A percentile compares a stretch with the other conserved stretches of the same genome.
phyloP scores from a whole-genome alignment of 2,329 filamentous ascomycete species.

The Colletotrichum liriopes region DNA sequence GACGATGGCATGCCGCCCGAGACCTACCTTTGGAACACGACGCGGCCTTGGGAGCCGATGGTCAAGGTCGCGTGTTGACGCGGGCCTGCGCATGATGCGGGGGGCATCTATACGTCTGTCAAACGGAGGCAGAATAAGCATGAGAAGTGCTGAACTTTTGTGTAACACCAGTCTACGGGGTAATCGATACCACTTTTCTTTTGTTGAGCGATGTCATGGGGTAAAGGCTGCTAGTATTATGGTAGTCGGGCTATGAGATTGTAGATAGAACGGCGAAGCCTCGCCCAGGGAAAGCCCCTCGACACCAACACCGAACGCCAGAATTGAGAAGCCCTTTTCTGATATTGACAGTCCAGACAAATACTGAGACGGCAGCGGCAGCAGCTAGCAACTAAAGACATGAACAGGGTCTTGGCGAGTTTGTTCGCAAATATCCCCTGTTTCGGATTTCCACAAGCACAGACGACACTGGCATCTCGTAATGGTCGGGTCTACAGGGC shows the following conservation, averaged over 20 bases:
- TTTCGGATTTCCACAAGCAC: not conserved
- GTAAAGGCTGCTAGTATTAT: not conserved
- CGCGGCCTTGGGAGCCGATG: conserved; percentile 60
- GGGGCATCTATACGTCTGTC: not conserved
- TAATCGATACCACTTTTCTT: not conserved
- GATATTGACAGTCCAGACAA: not conserved
- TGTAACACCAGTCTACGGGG: conserved; percentile 1
- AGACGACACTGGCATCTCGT: not conserved
- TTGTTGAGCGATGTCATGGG: not conserved
- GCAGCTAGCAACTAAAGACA: not conserved
- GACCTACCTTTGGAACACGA: conserved; percentile 60
- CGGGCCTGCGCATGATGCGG: not conserved
- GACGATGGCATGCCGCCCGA: conserved; percentile 52
- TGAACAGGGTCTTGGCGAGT: not conserved
- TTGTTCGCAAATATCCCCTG: not conserved
- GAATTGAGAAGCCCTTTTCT: not conserved
- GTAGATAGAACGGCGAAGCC: not conserved
- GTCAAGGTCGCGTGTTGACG: conserved; percentile 55
- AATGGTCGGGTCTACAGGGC: too few relatives aligned
- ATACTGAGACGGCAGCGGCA: not conserved
- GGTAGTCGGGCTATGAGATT: not conserved
- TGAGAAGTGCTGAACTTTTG: not conserved
- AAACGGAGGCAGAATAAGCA: not conserved
- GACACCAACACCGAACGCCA: not conserved
- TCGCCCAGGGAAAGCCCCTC: not conserved